These are phyloP conservation scores for Hymenoscyphus fructigenus DNA, from an alignment of 2,329 filamentous ascomycete genomes.

Conservation along the genomic window DNA sequence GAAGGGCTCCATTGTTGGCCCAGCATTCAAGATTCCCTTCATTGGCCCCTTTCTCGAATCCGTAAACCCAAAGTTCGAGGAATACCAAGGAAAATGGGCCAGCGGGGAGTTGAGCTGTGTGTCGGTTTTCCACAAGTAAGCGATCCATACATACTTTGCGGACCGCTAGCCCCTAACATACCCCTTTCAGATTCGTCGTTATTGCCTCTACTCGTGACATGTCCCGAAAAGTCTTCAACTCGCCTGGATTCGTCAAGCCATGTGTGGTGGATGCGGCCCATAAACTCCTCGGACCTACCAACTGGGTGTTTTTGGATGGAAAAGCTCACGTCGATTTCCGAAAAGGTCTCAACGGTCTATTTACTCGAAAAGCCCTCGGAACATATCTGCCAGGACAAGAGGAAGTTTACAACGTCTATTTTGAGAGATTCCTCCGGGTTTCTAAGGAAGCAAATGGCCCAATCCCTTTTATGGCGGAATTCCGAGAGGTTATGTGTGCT, in stretches of 20 bases:
- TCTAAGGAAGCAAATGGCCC: constrained; percentile 72
- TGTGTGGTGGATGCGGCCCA: constrained; percentile 93
- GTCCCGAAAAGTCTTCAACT: constrained; percentile 96
- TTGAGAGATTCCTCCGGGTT: constrained; percentile 72
- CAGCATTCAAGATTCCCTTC: constrained; percentile 75
- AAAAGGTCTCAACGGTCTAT: constrained; percentile 91
- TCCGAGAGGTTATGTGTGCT: constrained; percentile 93
- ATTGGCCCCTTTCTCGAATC: constrained; percentile 96
- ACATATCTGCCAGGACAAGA: constrained; percentile 90
- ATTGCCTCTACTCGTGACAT: constrained; percentile 94
- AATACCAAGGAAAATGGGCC: constrained; percentile 90
- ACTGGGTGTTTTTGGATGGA: constrained; percentile 97
- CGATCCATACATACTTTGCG: neutral
- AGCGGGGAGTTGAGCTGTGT: constrained; percentile 94
- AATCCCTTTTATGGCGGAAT: constrained; percentile 83
- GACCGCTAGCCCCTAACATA: neutral
- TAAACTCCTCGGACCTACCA: constrained; percentile 87
- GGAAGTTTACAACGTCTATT: constrained; percentile 86
- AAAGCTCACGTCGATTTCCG: constrained; percentile 95
- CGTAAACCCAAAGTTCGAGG: constrained; percentile 84
- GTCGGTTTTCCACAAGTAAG: constrained; percentile 98
- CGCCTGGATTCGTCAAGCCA: constrained; percentile 86
- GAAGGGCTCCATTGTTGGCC: constrained; percentile 75
- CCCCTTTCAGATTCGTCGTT: constrained; percentile 77
- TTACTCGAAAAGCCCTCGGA: constrained; percentile 86